Percentiles rank a stretch among this genome's conserved stretches.
phyloP scores from a whole-genome alignment of 495 filamentous ascomycete species.

The Aspergillus cristatus region DNA sequence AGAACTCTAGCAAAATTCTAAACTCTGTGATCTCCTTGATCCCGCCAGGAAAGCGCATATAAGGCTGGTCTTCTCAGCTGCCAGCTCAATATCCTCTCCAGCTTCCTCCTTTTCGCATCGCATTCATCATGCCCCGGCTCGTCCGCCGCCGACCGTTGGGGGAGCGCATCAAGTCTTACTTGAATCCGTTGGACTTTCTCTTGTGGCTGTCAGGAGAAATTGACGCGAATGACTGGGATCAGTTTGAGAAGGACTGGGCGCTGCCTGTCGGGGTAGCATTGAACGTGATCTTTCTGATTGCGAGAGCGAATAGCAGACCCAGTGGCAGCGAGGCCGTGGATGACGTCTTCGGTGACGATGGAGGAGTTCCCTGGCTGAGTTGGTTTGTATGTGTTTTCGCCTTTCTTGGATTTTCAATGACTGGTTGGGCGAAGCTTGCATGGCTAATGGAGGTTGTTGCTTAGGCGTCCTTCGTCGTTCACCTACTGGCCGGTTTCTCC shows the following conservation, averaged over 20 bases:
- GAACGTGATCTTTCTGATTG: conserved; percentile 74
- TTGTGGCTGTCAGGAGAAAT: conserved; percentile 86
- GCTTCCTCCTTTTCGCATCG: not conserved
- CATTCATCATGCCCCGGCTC: conserved; percentile 56
- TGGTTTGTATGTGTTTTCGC: conserved; percentile 61
- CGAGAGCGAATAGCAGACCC: conserved; percentile 60
- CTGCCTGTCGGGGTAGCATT: conserved; percentile 61
- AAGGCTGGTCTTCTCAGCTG: too few species aligned
- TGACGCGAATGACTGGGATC: conserved; percentile 81
- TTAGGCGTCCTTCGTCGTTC: conserved; percentile 60
- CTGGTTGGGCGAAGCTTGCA: conserved; percentile 3
- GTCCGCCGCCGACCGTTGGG: conserved; percentile 67
- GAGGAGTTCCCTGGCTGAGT: conserved; percentile 53
- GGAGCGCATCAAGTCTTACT: conserved; percentile 65
- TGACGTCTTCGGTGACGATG: conserved; percentile 77
- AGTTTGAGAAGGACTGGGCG: conserved; percentile 61
- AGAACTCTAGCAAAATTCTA: too few species aligned
- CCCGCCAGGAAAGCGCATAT: too few species aligned
- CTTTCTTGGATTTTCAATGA: not conserved
- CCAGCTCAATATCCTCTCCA: not conserved
- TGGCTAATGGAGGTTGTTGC: conserved; percentile 2
- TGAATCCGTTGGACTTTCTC: conserved; percentile 83
- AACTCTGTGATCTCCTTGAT: too few species aligned
- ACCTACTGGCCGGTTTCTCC: conserved; percentile 55
- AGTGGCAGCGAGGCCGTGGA: conserved; percentile 41